Percentiles rank a stretch among this genome's conserved stretches.
These are phyloP conservation scores for Elymus sibiricus DNA, from an alignment of 176 grass and related monocot genomes.

Conservation along the genomic window DNA sequence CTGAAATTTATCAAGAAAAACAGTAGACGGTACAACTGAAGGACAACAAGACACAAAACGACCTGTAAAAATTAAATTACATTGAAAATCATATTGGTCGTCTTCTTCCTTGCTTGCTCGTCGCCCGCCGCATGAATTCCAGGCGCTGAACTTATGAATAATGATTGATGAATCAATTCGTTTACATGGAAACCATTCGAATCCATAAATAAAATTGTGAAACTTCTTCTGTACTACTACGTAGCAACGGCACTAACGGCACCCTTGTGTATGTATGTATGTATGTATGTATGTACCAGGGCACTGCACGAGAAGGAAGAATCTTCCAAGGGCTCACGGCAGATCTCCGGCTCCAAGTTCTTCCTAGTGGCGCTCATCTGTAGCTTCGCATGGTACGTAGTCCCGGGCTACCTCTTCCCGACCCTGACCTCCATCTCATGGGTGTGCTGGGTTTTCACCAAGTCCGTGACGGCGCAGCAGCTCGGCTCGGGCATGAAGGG, in stretches of 20 bases:
- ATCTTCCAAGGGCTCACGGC: background rate
- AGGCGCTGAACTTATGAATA: background rate
- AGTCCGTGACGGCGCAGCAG: conserved; percentile 76
- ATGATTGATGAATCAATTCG: background rate
- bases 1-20: too few species aligned
- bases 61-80: background rate
- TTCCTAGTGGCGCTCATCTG: conserved; percentile 67
- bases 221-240: background rate
- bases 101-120: too few species aligned
- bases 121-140: too few species aligned
- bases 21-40: too few species aligned
- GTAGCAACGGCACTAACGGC: background rate
- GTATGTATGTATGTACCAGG: conserved; percentile 49
- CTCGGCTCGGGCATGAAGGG: conserved; percentile 68
- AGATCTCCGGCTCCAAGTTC: conserved; percentile 75
- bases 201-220: too few species aligned
- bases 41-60: too few species aligned
- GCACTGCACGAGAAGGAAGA: conserved; percentile 82
- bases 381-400: conserved; percentile 62
- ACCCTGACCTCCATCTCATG: conserved; percentile 65
- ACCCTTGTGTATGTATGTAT: too few species aligned
- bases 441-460: conserved; percentile 82
- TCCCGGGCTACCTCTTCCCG: conserved; percentile 74
- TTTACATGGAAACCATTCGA: background rate
- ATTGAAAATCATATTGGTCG: too few species aligned